These are phyloP conservation scores for Botryobasidium botryosum DNA, from an alignment of 768 basidiomycete genomes.

Conservation along the genomic window DNA sequence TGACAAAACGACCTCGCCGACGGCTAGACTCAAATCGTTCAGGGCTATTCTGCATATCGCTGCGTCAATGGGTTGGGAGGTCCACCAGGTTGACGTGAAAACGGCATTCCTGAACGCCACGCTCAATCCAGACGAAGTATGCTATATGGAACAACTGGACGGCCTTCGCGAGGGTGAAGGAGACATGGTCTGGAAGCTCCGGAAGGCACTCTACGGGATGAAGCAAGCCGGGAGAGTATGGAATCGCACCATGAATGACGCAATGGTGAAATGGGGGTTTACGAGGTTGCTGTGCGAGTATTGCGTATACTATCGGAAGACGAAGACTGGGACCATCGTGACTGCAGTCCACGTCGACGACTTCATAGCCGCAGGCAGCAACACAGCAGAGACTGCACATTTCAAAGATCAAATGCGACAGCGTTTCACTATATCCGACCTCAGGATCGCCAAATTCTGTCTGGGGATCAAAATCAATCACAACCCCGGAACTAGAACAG, in stretches of 20 bases:
- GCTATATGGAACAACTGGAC: slow-evolving; percentile 11
- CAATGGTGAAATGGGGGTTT: slow-evolving; percentile 21
- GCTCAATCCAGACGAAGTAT: slow-evolving; percentile 14
- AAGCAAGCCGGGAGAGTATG: slow-evolving; percentile 22
- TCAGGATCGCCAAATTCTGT: slow-evolving; percentile 19
- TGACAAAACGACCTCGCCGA: slow-evolving; percentile 15
- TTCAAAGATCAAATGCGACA: slow-evolving; percentile 8
- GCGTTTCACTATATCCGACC: slow-evolving; percentile 22
- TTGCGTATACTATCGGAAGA: slow-evolving; percentile 20
- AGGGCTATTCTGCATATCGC: slow-evolving; percentile 10
- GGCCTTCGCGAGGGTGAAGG: slow-evolving; percentile 1
- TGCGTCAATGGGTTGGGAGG: slow-evolving; percentile 3
- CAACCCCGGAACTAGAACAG: slow-evolving; percentile 11
- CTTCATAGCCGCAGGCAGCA: slow-evolving; percentile 12
- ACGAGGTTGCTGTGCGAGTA: slow-evolving; percentile 17
- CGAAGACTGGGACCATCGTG: slow-evolving; percentile 15
- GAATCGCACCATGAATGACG: slow-evolving; percentile 17
- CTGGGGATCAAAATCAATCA: slow-evolving; percentile 24
- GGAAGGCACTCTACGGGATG: slow-evolving; percentile 22
- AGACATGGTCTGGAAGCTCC: slow-evolving; percentile 14
- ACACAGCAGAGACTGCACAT: too few species aligned
- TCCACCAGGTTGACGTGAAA: slow-evolving; percentile 11
- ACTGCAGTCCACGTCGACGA: slow-evolving; percentile 24
- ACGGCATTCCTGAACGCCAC: slow-evolving; percentile 12
- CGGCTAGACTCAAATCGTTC: slow-evolving; percentile 10